These are phyloP conservation scores for Domatiomyces globalis DNA, from an alignment of 2,329 filamentous ascomycete genomes.

Conservation along the genomic window DNA sequence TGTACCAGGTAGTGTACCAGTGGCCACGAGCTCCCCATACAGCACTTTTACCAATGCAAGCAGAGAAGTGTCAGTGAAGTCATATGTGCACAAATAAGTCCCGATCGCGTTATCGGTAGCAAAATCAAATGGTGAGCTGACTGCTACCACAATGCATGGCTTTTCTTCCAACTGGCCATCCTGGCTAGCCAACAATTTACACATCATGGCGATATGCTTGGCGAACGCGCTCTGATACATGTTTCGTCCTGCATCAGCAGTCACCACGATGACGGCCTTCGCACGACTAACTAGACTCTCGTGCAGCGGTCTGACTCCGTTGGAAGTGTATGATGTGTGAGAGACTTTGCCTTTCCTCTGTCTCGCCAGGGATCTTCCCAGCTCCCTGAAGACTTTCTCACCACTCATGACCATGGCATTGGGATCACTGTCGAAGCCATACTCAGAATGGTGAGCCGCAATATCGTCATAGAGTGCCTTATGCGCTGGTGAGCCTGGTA, in stretches of 20 bases:
- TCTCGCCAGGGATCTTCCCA: slow-evolving; percentile 75
- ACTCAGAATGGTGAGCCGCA: slow-evolving; percentile 23
- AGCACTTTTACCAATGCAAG: slow-evolving; percentile 69
- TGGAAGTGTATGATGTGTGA: slow-evolving; percentile 90
- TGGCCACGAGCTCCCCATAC: slow-evolving; percentile 56
- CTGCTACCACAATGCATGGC: slow-evolving; percentile 76
- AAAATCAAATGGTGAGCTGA: slow-evolving; percentile 94
- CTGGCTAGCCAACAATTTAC: slow-evolving; percentile 33
- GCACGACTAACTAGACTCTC: slow-evolving; percentile 84
- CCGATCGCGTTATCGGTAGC: slow-evolving; percentile 81
- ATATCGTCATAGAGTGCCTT: slow-evolving; percentile 53
- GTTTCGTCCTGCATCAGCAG: slow-evolving; percentile 86
- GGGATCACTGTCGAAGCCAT: slow-evolving; percentile 43
- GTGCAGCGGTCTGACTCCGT: slow-evolving; percentile 80
- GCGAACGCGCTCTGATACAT: slow-evolving; percentile 89
- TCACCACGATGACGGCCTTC: slow-evolving; percentile 76
- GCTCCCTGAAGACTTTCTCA: slow-evolving; percentile 79
- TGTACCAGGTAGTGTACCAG: slow-evolving; percentile 50
- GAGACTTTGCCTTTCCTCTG: slow-evolving; percentile 74
- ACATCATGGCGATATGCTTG: slow-evolving; percentile 93
- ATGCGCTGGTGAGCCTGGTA: slow-evolving; percentile 54
- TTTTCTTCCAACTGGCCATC: slow-evolving; percentile 46
- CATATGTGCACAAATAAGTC: slow-evolving; percentile 89
- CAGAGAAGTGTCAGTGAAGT: slow-evolving; percentile 87
- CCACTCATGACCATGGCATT: slow-evolving; percentile 67